Base-by-base conservation (phyloP, 1,284 basidiomycete species). In the Macrocybe sp. region DNA sequence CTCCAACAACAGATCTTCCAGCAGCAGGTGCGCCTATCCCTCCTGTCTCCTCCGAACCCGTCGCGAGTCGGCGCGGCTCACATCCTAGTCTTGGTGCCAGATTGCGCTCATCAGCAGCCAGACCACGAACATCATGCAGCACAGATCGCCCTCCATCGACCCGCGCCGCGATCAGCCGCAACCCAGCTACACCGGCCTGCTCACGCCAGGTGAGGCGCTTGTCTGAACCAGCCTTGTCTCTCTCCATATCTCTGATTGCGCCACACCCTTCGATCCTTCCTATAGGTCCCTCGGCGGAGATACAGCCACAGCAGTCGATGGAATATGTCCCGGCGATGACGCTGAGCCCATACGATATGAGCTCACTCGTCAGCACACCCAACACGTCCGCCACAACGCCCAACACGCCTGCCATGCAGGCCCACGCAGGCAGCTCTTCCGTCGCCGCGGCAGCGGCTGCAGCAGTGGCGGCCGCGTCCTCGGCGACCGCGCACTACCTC, bases 1-100 rank as follows among this genome's bases (percentile, higher is more conserved):
- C 69, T 89, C 1, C 88, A 90, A 59, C 81, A 80, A 49, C 85
- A 89, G 70, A 88, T 91, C 50, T 85, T 91, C 49, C 88, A 90
- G 57, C 88, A 90, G 60, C 88, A 90, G 81, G 88, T 83, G 45
- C 43, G 33, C 10, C 51, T 43, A 28, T 22, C 41, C 37, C 11
- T 30, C 32, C 22, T 46, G 36, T 41, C 37, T 45, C 40, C 29
- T 30, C 14, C 11, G n/a, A 14, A 30, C 7, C 29, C 31, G n/a
- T 6, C 16, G 22, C 10, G 41, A 43, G 11, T 10, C 32, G 11
- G 34, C 38, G 28, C 37, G 11, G 34, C 22, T 39, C 46, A 48
- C 35, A 40, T 6, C 33, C 12, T 28, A 33, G 41, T 30, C 35
- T 41, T 36, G 42, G 45, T 48, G 52, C 34, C 56, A 89, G 87